A percentile compares a stretch with the other conserved stretches of the same genome.
phyloP scores from a whole-genome alignment of 768 basidiomycete species.

The Pleurotus tuber-regium region DNA sequence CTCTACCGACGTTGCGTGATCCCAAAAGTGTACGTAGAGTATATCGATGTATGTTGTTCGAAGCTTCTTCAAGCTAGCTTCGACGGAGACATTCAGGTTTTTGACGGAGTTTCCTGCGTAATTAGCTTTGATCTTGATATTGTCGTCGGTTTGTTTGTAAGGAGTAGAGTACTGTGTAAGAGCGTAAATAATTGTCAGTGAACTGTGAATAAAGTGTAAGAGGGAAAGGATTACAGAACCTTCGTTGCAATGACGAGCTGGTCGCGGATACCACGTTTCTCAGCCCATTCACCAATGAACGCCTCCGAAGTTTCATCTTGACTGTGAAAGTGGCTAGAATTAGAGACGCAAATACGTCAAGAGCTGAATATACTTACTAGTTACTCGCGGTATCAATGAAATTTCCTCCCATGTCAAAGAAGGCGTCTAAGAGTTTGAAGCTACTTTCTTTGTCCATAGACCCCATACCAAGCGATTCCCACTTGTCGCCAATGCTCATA shows the following conservation, averaged over 20 bases:
- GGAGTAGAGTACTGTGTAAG: conserved; percentile 26
- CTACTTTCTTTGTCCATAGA: conserved; percentile 38
- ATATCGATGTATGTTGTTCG: conserved; percentile 40
- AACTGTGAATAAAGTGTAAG: not conserved
- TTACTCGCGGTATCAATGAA: conserved; percentile 48
- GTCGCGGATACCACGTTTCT: conserved; percentile 41
- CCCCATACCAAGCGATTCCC: conserved; percentile 30
- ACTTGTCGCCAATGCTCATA: conserved; percentile 41
- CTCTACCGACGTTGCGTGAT: conserved; percentile 40
- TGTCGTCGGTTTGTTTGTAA: conserved; percentile 24
- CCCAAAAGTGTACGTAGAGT: conserved; percentile 55
- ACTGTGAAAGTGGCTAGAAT: no score
- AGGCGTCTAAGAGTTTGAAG: conserved; percentile 46
- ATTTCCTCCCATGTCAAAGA: conserved; percentile 43
- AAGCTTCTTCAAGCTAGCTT: conserved; percentile 41
- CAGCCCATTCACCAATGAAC: conserved; percentile 54
- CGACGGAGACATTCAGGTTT: conserved; percentile 36
- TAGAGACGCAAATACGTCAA: no score
- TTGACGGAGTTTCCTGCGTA: conserved; percentile 50
- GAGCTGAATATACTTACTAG: conserved; percentile 34
- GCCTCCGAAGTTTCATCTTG: conserved; percentile 57
- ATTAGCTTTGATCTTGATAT: conserved; percentile 30
- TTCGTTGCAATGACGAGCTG: conserved; percentile 48
- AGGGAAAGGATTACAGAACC: conserved; percentile 20
- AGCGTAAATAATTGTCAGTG: not conserved